A percentile compares a stretch with the other conserved stretches of the same genome.
These are phyloP conservation scores for Phytopythium cucurbitacearum DNA, from an alignment of 352 stramenopile species.

Conservation along the genomic window DNA sequence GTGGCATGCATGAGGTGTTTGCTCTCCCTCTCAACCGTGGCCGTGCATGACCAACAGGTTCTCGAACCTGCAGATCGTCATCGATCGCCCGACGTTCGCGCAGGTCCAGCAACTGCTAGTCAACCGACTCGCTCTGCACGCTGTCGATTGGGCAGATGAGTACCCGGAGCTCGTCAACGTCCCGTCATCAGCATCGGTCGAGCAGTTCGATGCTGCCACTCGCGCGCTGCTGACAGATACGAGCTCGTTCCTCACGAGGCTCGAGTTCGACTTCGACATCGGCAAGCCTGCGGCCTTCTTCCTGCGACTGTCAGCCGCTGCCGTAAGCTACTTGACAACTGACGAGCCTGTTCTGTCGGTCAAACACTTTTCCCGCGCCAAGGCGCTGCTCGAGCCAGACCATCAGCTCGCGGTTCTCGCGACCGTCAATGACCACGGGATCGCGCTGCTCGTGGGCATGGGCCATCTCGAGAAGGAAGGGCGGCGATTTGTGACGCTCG, in stretches of 20 bases:
- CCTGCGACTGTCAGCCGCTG: constrained; percentile 43
- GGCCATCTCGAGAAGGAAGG: constrained; percentile 65
- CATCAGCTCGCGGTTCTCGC: constrained; percentile 71
- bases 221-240: constrained; percentile 25
- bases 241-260: constrained; percentile 38
- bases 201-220: constrained; percentile 37
- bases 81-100: constrained; percentile 52
- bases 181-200: constrained; percentile 24
- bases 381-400: constrained; percentile 61
- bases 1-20: constrained; percentile 1
- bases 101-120: constrained; percentile 44
- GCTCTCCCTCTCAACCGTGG: not conserved
- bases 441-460: constrained; percentile 79
- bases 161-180: constrained; percentile 6
- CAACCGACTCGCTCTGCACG: constrained; percentile 30
- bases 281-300: constrained; percentile 69
- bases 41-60: constrained; percentile 32
- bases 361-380: constrained; percentile 45
- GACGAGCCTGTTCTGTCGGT: constrained; percentile 30
- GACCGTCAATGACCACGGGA: constrained; percentile 55
- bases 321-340: constrained; percentile 38
- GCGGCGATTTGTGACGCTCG: constrained; percentile 66
- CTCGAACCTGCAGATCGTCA: constrained; percentile 77
- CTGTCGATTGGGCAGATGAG: constrained; percentile 20
- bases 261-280: constrained; percentile 78